Base-by-base conservation (phyloP, 1,139 yeast genomes). In the Geotrichum reessii region DNA sequence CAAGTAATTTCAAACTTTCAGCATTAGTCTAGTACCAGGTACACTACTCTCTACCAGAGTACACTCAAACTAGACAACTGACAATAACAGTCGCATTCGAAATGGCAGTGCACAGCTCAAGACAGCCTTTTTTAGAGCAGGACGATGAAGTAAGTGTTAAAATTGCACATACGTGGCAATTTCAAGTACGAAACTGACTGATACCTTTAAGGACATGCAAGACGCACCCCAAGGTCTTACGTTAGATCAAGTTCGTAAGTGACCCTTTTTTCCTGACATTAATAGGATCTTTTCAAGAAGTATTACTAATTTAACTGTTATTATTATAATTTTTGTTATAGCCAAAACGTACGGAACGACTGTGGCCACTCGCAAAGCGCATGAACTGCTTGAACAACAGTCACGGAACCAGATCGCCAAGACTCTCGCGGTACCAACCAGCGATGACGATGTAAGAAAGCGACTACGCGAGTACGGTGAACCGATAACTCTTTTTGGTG, bases 401-500 rank as follows among this genome's bases (percentile, higher is more conserved):
- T 65, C 65, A 31, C 62, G 65, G 27, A 61, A 62, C 31, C 60
- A 63, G 28, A 55, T 59, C 12, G 68, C 66, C 47, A 65, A 71
- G 58, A 52, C 70, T 14, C 59, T 68, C 27, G 64, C 73, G 17
- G 79, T 84, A 0, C 93, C 95, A 1, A 83, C 90, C 0, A 74
- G 78, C 53, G 95, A 88, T 66, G 81, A 72, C 1, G 84, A 81
- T 14, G 91, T 88, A 3, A 76, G 81, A 58, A 63, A 64, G 19
- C 71, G 73, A 53, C 75, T 88, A 54, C 71, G 82, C 47, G 70
- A 70, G 37, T 66, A 85, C 12, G 82, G 81, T 7, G 85, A 86
- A 65, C 91, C 92, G 0, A 76, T 79, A n/a, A 78, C 82, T 0
- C 68, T 74, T 25, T 78, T 77, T 64, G 87, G 85, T 0, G 96